These are phyloP conservation scores for Mucor lusitanicus DNA, from an alignment of 371 early-diverging fungal genomes.

Conservation along the genomic window DNA sequence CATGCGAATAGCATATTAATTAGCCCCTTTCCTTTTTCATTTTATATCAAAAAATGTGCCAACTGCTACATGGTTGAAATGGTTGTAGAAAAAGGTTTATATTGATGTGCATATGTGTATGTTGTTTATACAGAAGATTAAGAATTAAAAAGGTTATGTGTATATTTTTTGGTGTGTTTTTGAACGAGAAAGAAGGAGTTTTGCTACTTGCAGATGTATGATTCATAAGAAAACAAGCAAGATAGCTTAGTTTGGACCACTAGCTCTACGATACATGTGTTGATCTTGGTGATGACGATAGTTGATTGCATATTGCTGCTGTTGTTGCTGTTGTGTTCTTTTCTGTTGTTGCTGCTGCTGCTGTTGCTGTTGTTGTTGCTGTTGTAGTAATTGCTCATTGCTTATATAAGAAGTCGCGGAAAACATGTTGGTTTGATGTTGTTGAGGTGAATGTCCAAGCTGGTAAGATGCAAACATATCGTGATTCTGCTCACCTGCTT, in stretches of 20 bases:
- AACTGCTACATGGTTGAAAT: not conserved
- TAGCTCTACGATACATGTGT: conserved; percentile 21
- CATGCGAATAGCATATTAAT: not conserved
- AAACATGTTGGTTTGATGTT: not conserved
- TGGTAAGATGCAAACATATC: conserved; percentile 4
- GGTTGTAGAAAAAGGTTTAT: not conserved
- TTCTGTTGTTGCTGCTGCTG: conserved; percentile 14
- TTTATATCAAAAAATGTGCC: not conserved
- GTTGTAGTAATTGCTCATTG: conserved; percentile 10
- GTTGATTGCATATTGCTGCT: conserved; percentile 6
- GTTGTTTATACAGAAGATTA: not conserved
- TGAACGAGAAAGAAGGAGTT: not conserved
- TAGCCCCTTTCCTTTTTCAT: not conserved
- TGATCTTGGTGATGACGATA: conserved; percentile 12
- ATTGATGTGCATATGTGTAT: not conserved
- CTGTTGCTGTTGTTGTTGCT: conserved; percentile 5
- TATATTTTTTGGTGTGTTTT: not conserved
- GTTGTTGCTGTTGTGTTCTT: conserved; percentile 8
- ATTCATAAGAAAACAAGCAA: not conserved
- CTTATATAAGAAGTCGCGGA: not conserved
- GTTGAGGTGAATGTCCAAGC: not conserved
- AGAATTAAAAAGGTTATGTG: not conserved
- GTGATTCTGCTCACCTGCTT: not conserved
- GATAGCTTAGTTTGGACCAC: conserved; percentile 23
- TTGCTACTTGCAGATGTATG: not conserved